Evolutionary conservation across 2,329 filamentous ascomycete species (phyloP).

Genomic region (Xylariales sp.): DNA sequence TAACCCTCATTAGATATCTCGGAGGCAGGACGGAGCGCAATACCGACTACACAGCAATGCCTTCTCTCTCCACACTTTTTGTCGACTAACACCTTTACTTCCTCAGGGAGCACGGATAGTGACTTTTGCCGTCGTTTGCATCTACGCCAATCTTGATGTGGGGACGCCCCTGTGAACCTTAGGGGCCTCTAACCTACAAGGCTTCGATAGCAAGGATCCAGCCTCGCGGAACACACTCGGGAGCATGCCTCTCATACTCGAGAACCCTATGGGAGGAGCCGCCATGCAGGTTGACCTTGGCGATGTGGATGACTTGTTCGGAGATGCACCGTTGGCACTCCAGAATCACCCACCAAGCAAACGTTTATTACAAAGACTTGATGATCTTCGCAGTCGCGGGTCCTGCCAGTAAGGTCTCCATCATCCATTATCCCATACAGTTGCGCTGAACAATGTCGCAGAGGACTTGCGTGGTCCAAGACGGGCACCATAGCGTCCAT

Average conservation of each 20-base stretch:
- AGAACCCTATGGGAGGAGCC: slow-evolving; percentile 49
- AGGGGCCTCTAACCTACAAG: too few species aligned
- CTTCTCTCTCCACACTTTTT: too few species aligned
- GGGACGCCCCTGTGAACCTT: too few species aligned
- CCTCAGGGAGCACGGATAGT: too few species aligned
- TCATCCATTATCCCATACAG: slow-evolving; percentile 1
- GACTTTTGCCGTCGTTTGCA: too few species aligned
- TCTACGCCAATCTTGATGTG: too few species aligned
- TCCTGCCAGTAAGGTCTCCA: slow-evolving; percentile 69
- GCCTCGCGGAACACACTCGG: too few species aligned
- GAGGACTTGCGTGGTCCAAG: slow-evolving; percentile 83
- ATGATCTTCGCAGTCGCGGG: slow-evolving; percentile 70
- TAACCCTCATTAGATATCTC: too few species aligned
- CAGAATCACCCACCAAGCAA: slow-evolving; percentile 52
- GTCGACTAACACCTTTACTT: too few species aligned
- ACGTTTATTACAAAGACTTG: slow-evolving; percentile 66
- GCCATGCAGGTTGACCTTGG: slow-evolving; percentile 48
- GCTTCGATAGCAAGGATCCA: too few species aligned
- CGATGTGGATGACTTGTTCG: slow-evolving; percentile 71
- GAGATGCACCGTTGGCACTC: slow-evolving; percentile 57
- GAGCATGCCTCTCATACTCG: slow-evolving; percentile 51
- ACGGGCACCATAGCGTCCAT: slow-evolving; percentile 82
- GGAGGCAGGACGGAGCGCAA: too few species aligned
- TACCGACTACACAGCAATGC: too few species aligned
- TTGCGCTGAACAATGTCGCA: slow-evolving; percentile 29